phyloP scores from a whole-genome alignment of 257 asterid genomes.

The Nicotiana tabacum region DNA sequence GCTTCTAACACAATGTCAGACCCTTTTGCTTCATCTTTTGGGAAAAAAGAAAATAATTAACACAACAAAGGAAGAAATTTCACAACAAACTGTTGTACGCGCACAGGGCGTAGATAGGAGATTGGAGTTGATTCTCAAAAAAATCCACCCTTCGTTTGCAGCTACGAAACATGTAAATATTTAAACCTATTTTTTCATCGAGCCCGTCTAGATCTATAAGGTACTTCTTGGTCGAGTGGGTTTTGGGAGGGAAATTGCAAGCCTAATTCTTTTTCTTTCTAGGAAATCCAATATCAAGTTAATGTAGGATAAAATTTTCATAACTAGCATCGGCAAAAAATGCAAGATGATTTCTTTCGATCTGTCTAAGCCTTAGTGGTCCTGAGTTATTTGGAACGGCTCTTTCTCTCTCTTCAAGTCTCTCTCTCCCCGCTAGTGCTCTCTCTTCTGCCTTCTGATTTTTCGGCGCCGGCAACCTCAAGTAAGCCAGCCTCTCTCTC shows the following conservation, averaged over 20 bases:
- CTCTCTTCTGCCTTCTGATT: no score
- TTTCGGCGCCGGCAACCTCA: no score
- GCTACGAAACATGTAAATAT: background rate
- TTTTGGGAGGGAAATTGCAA: background rate
- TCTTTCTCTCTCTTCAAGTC: no score
- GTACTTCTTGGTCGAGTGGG: background rate
- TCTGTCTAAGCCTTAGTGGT: background rate
- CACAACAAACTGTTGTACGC: background rate
- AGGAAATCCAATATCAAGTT: background rate
- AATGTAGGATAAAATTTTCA: background rate
- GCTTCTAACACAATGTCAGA: constrained; percentile 86
- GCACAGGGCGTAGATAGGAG: background rate
- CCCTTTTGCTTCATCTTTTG: constrained; percentile 47
- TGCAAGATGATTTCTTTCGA: background rate
- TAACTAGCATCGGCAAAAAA: background rate
- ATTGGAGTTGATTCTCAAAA: background rate
- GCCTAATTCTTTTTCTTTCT: background rate
- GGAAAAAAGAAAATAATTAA: background rate
- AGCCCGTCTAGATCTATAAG: background rate
- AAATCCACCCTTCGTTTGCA: background rate
- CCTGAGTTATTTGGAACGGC: no score
- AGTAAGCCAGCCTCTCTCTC: no score
- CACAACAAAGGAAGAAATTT: background rate
- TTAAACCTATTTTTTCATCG: background rate
- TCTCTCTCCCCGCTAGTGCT: no score